These are phyloP conservation scores for Paxillus involutus DNA, from an alignment of 768 basidiomycete genomes.

Conservation along the genomic window DNA sequence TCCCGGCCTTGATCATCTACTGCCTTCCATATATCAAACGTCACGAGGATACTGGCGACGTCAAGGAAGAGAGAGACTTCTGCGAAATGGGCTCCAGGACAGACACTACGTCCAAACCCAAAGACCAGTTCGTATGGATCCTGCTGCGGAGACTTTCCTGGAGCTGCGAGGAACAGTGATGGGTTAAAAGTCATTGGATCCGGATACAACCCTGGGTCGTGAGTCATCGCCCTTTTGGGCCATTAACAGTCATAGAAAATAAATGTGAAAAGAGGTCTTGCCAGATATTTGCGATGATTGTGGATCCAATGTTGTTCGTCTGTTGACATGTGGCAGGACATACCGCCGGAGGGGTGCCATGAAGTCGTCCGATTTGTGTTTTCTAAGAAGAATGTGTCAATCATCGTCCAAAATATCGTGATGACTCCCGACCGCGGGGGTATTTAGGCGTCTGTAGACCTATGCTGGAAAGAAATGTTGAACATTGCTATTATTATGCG, in stretches of 20 bases:
- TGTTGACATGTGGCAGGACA: neutral
- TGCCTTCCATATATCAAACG: constrained; percentile 38
- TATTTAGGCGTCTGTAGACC: constrained; percentile 39
- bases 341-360: neutral
- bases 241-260: too few relatives aligned
- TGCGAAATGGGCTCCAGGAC: constrained; percentile 27
- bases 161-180: constrained; percentile 25
- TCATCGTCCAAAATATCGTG: constrained; percentile 38
- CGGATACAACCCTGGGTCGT: too few relatives aligned
- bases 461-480: constrained; percentile 41
- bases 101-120: constrained; percentile 17
- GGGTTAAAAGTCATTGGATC: too few relatives aligned
- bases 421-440: constrained; percentile 32
- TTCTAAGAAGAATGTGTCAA: constrained; percentile 21
- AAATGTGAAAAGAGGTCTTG: neutral
- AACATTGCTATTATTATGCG: constrained; percentile 41
- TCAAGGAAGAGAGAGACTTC: constrained; percentile 2
- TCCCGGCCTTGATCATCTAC: constrained; percentile 33
- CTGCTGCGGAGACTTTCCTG: too few relatives aligned
- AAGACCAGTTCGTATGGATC: too few relatives aligned
- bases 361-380: constrained; percentile 29
- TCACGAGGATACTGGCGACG: constrained; percentile 8
- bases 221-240: too few relatives aligned
- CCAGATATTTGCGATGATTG: constrained; percentile 7
- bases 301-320: neutral